These are phyloP conservation scores for Euptelea pleiosperma DNA, from an alignment of 164 flowering plant genomes.

Conservation along the genomic window DNA sequence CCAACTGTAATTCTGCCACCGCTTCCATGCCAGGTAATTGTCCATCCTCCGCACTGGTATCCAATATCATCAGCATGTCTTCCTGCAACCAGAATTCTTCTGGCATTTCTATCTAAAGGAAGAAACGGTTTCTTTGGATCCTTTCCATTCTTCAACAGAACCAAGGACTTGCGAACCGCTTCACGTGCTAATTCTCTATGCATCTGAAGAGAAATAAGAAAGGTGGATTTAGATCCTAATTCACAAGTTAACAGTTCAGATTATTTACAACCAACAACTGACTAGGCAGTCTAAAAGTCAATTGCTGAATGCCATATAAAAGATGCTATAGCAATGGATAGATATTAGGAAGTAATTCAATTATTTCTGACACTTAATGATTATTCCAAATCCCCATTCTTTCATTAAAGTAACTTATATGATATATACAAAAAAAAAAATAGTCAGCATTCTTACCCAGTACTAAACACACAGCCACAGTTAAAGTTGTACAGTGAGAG, in stretches of 20 bases:
- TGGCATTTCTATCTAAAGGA: conserved; percentile 62
- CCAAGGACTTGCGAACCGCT: conserved; percentile 85
- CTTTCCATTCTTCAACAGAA: conserved; percentile 80
- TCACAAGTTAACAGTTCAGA: not conserved
- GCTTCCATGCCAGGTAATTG: conserved; percentile 59
- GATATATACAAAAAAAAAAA: no score
- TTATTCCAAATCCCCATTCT: no score
- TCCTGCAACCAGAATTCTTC: conserved; percentile 73
- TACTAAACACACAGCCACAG: no score
- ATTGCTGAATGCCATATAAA: not conserved
- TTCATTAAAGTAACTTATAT: no score
- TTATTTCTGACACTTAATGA: no score
- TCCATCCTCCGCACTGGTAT: conserved; percentile 94
- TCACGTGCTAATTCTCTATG: conserved; percentile 85
- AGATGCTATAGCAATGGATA: not conserved
- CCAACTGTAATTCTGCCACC: conserved; percentile 78
- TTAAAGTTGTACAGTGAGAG: no score
- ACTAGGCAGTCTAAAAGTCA: not conserved
- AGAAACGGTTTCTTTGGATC: conserved; percentile 57
- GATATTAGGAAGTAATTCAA: no score
- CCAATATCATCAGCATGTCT: conserved; percentile 88
- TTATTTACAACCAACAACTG: not conserved
- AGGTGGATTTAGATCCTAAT: not conserved
- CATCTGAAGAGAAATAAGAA: conserved; percentile 36
- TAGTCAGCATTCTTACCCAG: no score